phyloP scores from a whole-genome alignment of 106 monocot species.

The Narthecium ossifragum region DNA sequence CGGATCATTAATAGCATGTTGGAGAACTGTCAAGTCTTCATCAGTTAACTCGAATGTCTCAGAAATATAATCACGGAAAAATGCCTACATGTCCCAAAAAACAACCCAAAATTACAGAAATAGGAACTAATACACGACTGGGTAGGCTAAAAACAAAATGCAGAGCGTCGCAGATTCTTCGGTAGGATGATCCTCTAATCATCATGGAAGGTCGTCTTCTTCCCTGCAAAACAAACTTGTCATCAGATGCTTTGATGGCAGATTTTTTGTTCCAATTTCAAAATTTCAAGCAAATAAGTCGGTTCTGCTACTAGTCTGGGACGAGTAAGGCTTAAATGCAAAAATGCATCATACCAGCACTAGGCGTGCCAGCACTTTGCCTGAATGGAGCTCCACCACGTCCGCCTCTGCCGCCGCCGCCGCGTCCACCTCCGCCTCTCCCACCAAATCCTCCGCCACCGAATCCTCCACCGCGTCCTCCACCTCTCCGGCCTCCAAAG shows the following conservation, averaged over 20 bases:
- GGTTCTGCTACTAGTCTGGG: not conserved
- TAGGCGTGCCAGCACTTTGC: constrained; percentile 22
- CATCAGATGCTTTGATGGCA: not conserved
- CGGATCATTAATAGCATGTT: too few relatives aligned
- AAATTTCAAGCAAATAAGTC: not conserved
- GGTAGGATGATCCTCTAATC: constrained; percentile 16
- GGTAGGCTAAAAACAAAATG: too few relatives aligned
- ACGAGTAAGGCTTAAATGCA: not conserved
- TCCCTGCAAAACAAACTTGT: constrained; percentile 11
- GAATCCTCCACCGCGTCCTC: constrained; percentile 2
- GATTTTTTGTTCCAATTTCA: not conserved
- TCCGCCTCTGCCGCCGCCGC: constrained; percentile 22
- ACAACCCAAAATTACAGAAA: too few relatives aligned
- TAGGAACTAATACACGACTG: too few relatives aligned
- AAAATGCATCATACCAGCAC: constrained; percentile 17
- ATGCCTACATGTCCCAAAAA: too few relatives aligned
- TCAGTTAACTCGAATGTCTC: too few relatives aligned
- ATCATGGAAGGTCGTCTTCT: constrained; percentile 23
- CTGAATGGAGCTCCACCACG: constrained; percentile 18
- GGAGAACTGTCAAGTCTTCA: too few relatives aligned
- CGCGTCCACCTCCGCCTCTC: constrained; percentile 10
- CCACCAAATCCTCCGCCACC: constrained; percentile 11
- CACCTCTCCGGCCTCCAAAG: constrained; percentile 13
- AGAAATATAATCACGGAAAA: too few relatives aligned
- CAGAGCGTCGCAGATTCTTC: too few relatives aligned